Evolutionary conservation across 108 stramenopile species (phyloP).

Genomic region (Conticribra guillardii): DNA sequence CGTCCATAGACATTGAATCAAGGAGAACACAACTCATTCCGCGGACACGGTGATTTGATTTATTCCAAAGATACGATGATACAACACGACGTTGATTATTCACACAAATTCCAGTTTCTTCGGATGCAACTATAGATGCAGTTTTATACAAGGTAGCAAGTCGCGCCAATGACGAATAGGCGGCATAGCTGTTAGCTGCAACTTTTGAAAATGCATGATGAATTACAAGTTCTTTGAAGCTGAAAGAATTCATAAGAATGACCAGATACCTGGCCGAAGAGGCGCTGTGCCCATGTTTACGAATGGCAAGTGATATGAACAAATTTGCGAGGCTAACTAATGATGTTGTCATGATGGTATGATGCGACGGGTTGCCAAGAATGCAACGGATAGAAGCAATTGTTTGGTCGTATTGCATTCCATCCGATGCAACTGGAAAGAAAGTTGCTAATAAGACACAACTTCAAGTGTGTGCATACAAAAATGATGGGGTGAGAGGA

Average conservation of each 20-base stretch:
- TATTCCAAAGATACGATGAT: conserved; percentile 26
- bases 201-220: conserved; percentile 16
- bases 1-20: conserved; percentile 9
- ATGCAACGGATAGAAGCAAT: conserved; percentile 37
- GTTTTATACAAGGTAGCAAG: conserved; percentile 32
- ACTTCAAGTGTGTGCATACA: neutral
- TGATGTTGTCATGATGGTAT: conserved; percentile 2
- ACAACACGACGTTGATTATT: conserved; percentile 3
- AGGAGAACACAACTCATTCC: conserved; percentile 19
- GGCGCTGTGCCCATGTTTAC: conserved; percentile 2
- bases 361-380: conserved; percentile 11
- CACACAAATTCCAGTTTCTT: neutral
- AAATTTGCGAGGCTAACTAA: conserved; percentile 35
- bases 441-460: conserved; percentile 41
- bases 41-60: conserved; percentile 14
- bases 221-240: conserved; percentile 24
- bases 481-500: neutral
- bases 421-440: conserved; percentile 27
- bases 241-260: conserved; percentile 33
- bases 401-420: conserved; percentile 31
- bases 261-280: conserved; percentile 28
- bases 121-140: conserved; percentile 26
- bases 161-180: conserved; percentile 25
- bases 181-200: conserved; percentile 12
- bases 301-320: conserved; percentile 35